Percentiles rank a stretch among this genome's conserved stretches.
Evolutionary conservation across 1,284 basidiomycete genomes (phyloP).

Genomic region (Ceratobasidium sp.): DNA sequence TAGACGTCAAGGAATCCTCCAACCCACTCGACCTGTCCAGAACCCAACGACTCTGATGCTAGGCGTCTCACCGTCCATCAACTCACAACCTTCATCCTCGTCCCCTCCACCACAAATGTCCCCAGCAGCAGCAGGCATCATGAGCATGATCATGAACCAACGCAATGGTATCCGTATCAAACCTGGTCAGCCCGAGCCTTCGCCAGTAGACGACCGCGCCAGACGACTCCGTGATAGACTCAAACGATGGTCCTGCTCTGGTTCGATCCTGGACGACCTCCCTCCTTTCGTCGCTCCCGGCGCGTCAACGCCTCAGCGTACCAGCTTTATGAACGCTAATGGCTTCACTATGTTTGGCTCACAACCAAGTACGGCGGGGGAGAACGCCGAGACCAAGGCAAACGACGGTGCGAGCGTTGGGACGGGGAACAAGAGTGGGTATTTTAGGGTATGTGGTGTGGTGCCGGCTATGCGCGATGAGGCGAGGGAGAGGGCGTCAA

Average conservation of each 20-base stretch:
- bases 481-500: conserved; percentile 68
- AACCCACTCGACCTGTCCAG: conserved; percentile 67
- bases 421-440: conserved; percentile 61
- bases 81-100: conserved; percentile 46
- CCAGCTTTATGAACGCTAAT: conserved; percentile 28
- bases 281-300: conserved; percentile 56
- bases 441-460: conserved; percentile 80
- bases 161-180: conserved; percentile 46
- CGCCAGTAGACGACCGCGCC: conserved; percentile 71
- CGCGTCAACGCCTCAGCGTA: not conserved
- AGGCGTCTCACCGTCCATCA: conserved; percentile 69
- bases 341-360: conserved; percentile 36
- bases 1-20: conserved; percentile 71
- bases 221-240: conserved; percentile 75
- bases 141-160: conserved; percentile 56
- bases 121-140: conserved; percentile 53
- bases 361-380: conserved; percentile 19
- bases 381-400: not conserved
- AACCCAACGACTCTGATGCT: conserved; percentile 86
- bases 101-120: conserved; percentile 50
- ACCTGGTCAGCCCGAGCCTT: conserved; percentile 69
- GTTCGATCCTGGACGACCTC: conserved; percentile 70
- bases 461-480: conserved; percentile 75
- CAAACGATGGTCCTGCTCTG: conserved; percentile 76
- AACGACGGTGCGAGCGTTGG: conserved; percentile 51